A percentile compares a stretch with the other conserved stretches of the same genome.
These are phyloP conservation scores for Pseudocercospora fuligena DNA, from an alignment of 2,329 filamentous ascomycete species.

Conservation along the genomic window DNA sequence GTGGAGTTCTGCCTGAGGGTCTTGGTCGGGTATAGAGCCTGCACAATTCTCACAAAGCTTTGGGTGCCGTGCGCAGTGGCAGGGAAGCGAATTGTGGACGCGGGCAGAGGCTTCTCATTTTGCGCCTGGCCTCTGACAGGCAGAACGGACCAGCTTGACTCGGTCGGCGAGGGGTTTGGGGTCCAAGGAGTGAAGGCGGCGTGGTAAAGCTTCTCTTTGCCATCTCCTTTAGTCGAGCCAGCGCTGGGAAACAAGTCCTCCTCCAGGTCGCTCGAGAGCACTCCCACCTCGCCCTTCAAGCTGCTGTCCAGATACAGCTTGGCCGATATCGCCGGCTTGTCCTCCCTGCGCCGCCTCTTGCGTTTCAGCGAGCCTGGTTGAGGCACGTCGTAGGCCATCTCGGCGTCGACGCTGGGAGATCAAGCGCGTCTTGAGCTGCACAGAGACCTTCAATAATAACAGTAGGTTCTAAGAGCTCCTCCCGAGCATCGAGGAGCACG, in stretches of 20 bases:
- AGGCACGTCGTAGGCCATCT: constrained; percentile 52
- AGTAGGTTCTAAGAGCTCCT: not conserved
- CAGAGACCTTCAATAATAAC: not conserved
- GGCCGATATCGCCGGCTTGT: constrained; percentile 78
- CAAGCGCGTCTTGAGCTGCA: not conserved
- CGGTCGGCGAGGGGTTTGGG: constrained; percentile 59
- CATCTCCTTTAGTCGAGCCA: constrained; percentile 10
- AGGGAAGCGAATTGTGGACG: constrained; percentile 80
- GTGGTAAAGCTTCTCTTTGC: constrained; percentile 56
- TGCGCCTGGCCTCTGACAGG: constrained; percentile 62
- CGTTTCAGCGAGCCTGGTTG: constrained; percentile 55
- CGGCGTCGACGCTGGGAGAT: constrained; percentile 1
- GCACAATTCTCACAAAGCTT: constrained; percentile 74
- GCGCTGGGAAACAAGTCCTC: constrained; percentile 72
- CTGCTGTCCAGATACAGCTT: constrained; percentile 83
- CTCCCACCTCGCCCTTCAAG: constrained; percentile 81
- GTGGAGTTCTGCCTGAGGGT: constrained; percentile 73
- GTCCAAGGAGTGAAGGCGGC: constrained; percentile 77
- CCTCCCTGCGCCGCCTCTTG: constrained; percentile 56
- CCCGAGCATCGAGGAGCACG: not conserved
- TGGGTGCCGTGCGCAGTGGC: constrained; percentile 75
- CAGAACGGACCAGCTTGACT: constrained; percentile 81
- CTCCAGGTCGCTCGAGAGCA: constrained; percentile 85
- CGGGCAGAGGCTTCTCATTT: constrained; percentile 66
- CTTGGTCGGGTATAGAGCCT: constrained; percentile 74